A percentile compares a stretch with the other conserved stretches of the same genome.
phyloP scores from a whole-genome alignment of 768 basidiomycete species.

The Tricholoma flavovirens region DNA sequence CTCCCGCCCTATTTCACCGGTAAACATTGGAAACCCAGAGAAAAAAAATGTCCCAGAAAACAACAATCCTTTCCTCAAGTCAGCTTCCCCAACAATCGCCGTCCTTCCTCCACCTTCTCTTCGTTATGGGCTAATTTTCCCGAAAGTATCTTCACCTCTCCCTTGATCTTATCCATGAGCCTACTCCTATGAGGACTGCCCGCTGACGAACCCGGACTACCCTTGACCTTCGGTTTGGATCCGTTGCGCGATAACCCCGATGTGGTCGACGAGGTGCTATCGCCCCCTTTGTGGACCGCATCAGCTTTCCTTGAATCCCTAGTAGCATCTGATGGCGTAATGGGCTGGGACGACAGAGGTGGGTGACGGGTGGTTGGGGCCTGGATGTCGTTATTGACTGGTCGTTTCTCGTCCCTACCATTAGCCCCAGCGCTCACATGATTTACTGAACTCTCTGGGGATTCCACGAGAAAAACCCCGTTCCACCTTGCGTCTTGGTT shows the following conservation, averaged over 20 bases:
- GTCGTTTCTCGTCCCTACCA: not conserved
- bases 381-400: not conserved
- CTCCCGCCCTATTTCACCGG: too few relatives aligned
- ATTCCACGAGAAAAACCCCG: slow-evolving; percentile 14
- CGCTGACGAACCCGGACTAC: not conserved
- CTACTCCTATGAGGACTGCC: slow-evolving; percentile 17
- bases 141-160: slow-evolving; percentile 33
- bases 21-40: not conserved
- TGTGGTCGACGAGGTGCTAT: not conserved
- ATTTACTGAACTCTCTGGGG: slow-evolving; percentile 11
- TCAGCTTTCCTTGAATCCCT: too few relatives aligned
- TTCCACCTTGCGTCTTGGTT: slow-evolving; percentile 12
- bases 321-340: not conserved
- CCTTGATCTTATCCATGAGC: slow-evolving; percentile 33
- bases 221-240: slow-evolving; percentile 1
- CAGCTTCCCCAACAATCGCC: slow-evolving; percentile 26
- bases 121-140: slow-evolving; percentile 32
- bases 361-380: not conserved
- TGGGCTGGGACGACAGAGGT: not conserved
- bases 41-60: not conserved
- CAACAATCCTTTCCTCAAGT: not conserved
- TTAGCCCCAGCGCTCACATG: not conserved
- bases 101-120: slow-evolving; percentile 32
- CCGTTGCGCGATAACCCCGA: not conserved
- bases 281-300: not conserved